Evolutionary conservation across 345 rosid genomes (phyloP), one percentile per base, ranked within the genome.

Genomic region (Geranium rotundifolium): DNA sequence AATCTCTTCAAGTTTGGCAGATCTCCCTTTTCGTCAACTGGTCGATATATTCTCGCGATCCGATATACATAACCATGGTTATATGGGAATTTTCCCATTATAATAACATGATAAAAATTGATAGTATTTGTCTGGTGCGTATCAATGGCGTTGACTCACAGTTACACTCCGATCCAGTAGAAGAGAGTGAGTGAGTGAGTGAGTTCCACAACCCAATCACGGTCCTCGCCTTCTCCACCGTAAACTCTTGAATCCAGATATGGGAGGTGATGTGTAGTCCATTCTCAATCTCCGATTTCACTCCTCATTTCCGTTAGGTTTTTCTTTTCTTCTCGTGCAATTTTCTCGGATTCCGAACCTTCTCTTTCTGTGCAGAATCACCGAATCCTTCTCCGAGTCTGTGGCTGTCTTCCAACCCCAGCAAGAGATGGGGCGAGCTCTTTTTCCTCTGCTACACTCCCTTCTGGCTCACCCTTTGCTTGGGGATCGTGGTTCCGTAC

Each of bases 341-440:
- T 34, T 34, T 34, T 34, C 6, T 34, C 41, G 6, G 7, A 34
- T 34, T 34, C 41, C 41, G 10, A 34, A 34, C 41, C 41, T 4
- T 34, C 10, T 34, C 41, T 8, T 5, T 34, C 41, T 34, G 0
- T 34, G 41, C 7, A 20, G 63, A 71, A 56, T 58, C 80, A n/a
- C 69, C 60, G 55, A 4, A 31, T 66, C 17, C 58, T 62, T 58
- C 66, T 59, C 49, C 76, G 30, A 83, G 87, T 65, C 72, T 80
- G 63, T 92, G 98, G 98, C 50, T 92, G 63, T 82, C 98, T 50
- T 12, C 85, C 4, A 82, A 92, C 71, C 87, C 87, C 7, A 92
- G 97, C 62, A 92, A 89, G 81, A 80, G 95, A 87, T 92, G 97
- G 98, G 98, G 81, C 4, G 98, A 92, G 74, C 84, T 92, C 64